Percentiles rank a stretch among this genome's conserved stretches.
Conservation (phyloP, 129 eudicot species). For the Cynara cardunculus region DNA sequence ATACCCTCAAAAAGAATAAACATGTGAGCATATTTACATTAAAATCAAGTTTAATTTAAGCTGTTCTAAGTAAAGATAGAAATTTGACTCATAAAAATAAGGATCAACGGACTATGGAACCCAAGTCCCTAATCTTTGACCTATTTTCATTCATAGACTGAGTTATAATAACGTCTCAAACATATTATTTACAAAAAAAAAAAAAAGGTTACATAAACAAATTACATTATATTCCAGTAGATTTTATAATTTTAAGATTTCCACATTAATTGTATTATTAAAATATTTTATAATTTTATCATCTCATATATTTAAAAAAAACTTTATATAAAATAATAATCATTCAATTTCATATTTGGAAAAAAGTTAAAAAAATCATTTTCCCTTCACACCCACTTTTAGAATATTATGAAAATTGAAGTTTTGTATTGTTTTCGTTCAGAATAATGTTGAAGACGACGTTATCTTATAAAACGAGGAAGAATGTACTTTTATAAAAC, state of each 20-base stretch:
- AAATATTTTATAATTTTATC: neutral
- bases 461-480: no score
- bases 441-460: no score
- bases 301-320: no score
- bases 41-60: neutral
- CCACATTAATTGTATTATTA: neutral
- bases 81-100: neutral
- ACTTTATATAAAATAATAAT: no score
- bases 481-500: no score
- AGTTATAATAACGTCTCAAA: neutral
- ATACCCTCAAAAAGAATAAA: neutral
- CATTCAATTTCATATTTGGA: neutral
- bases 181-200: neutral
- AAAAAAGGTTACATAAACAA: neutral
- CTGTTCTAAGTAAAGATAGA: neutral
- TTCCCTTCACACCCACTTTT: neutral
- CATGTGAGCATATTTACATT: neutral
- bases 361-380: no score
- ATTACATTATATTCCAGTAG: no score
- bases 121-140: neutral
- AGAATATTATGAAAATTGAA: neutral
- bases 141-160: neutral
- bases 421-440: neutral
- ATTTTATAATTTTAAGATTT: neutral
- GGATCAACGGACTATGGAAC: neutral